These are phyloP conservation scores for Plasmopara muralis DNA, from an alignment of 352 stramenopile genomes.

Conservation along the genomic window DNA sequence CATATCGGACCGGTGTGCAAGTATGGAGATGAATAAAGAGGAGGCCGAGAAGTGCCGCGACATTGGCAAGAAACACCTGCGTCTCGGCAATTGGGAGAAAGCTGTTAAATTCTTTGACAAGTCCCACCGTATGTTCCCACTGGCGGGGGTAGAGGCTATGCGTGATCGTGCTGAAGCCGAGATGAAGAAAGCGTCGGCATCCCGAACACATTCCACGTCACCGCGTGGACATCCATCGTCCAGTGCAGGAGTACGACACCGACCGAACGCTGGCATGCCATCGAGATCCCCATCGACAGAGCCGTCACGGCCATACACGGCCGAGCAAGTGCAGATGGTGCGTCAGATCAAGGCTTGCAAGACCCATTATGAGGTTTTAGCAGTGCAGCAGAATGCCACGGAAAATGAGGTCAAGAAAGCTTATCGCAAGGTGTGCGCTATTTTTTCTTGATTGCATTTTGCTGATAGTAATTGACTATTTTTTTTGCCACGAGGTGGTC, in stretches of 20 bases:
- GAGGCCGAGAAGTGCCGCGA: constrained; percentile 90
- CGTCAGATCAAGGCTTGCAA: constrained; percentile 85
- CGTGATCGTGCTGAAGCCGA: constrained; percentile 61
- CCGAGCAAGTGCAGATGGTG: constrained; percentile 77
- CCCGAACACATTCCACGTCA: constrained; percentile 24
- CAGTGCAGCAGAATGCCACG: constrained; percentile 58
- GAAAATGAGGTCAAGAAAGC: constrained; percentile 89
- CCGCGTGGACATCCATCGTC: constrained; percentile 16
- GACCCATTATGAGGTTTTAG: constrained; percentile 86
- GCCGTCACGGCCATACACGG: constrained; percentile 56
- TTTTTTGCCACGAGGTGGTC: constrained; percentile 5
- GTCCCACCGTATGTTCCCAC: constrained; percentile 82
- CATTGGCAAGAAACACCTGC: constrained; percentile 83
- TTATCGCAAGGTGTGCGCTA: constrained; percentile 76
- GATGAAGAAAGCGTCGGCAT: constrained; percentile 36
- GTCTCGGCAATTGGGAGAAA: constrained; percentile 78
- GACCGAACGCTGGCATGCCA: constrained; percentile 23
- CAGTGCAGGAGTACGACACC: constrained; percentile 22
- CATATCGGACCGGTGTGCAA: background rate
- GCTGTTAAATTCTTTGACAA: constrained; percentile 92
- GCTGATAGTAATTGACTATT: constrained; percentile 6
- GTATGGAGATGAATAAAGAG: constrained; percentile 90
- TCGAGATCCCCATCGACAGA: constrained; percentile 35
- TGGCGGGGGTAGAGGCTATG: constrained; percentile 81
- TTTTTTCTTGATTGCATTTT: background rate